phyloP scores from a whole-genome alignment of 2,329 filamentous ascomycete species.

The Talaromyces pinophilus region DNA sequence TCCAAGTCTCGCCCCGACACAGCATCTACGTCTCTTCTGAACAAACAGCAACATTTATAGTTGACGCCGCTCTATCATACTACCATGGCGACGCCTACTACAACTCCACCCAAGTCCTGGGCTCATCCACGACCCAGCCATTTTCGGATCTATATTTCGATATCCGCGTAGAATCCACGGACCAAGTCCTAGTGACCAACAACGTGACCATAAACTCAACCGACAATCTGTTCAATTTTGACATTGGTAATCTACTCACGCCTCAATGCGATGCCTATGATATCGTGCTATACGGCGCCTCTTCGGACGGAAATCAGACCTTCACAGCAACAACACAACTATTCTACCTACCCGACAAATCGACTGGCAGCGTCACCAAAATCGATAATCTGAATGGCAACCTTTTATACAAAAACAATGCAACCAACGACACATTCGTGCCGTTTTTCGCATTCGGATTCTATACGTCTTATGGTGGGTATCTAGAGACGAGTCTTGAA shows the following conservation, averaged over 20 bases:
- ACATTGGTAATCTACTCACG: slow-evolving; percentile 5
- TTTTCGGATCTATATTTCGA: slow-evolving; percentile 20
- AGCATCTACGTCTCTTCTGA: slow-evolving; percentile 24
- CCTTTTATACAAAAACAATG: slow-evolving; percentile 16
- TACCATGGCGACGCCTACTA: slow-evolving; percentile 20
- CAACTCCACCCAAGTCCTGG: slow-evolving; percentile 5
- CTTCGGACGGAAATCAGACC: slow-evolving; percentile 17
- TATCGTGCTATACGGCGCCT: slow-evolving; percentile 11
- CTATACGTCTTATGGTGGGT: slow-evolving; percentile 21
- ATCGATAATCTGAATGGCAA: slow-evolving; percentile 23
- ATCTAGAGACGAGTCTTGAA: slow-evolving; percentile 18
- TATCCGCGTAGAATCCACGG: slow-evolving; percentile 12
- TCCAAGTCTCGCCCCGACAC: slow-evolving; percentile 21
- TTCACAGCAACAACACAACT: slow-evolving; percentile 21
- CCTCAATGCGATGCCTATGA: slow-evolving; percentile 19
- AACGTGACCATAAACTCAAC: slow-evolving; percentile 20
- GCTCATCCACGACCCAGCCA: neutral
- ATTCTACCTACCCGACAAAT: slow-evolving; percentile 21
- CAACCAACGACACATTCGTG: slow-evolving; percentile 14
- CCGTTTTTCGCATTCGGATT: slow-evolving; percentile 22
- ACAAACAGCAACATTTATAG: slow-evolving; percentile 20
- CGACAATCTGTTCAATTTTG: slow-evolving; percentile 19
- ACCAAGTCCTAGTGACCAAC: slow-evolving; percentile 10
- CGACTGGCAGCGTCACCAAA: slow-evolving; percentile 19
- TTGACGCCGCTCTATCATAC: slow-evolving; percentile 18